Evolutionary conservation across 164 flowering plant species (phyloP), one percentile per base, ranked within the genome.

Genomic region (Cinnamomum chago): DNA sequence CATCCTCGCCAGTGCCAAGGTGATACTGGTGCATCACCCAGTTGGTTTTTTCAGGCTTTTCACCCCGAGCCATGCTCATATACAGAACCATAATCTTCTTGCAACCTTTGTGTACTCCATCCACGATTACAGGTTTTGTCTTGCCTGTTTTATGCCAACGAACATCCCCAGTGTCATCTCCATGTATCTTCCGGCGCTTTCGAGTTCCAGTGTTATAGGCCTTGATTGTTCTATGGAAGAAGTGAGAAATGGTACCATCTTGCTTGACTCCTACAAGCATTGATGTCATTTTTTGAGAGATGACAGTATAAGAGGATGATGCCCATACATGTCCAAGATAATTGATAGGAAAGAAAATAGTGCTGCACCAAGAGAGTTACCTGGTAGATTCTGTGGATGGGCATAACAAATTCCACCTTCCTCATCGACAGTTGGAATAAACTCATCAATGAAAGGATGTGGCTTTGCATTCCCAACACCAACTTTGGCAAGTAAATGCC

Each of bases 21-120:
- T 95, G 99, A 74, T 95, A 95, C 70, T 95, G 99, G 74, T 95
- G 98, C 98, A 93, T 93, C 50, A 92, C 97, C 99, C 99, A 95
- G 80, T 87, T 92, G 35, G 98, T 90, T 78, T 93, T 95, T 83
- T 91, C 97, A 28, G 97, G 40, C 72, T 90, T 95, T 4, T 86
- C 92, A 76, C 97, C 94, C 75, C 72, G 85, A 1, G 65, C 81
- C 15, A 72, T 70, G 80, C 83, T 88, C 76, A 86, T 75, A 75
- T 95, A 92, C 3, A 95, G 87, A 79, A 95, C 99, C 99, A 95
- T 90, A 68, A 95, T 95, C 80, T 95, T 95, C 81, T 95, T 93
- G 72, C 94, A 92, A 13, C 99, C 99, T 72, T 62, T 85, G 50
- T 93, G 97, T 50, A 86, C 82, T 25, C 97, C 97, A 77, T 95